Percentiles rank a stretch among this genome's conserved stretches.
Evolutionary conservation across 148 eudicot genomes (phyloP).

Genomic region (Persicaria tinctoria): DNA sequence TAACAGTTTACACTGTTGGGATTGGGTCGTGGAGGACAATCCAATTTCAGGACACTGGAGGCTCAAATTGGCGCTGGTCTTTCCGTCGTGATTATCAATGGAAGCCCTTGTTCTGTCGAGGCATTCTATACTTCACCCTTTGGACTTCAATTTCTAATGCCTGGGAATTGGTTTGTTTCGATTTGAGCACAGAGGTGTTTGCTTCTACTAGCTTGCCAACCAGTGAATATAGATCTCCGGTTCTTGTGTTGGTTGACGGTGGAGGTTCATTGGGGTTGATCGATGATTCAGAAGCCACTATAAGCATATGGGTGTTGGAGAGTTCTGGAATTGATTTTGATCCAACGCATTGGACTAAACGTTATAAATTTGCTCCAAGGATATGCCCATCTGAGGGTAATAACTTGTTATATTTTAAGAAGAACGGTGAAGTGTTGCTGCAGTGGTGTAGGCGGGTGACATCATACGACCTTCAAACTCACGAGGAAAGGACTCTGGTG

Average conservation of each 20-base stretch:
- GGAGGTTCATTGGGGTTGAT: neutral
- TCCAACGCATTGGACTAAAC: neutral
- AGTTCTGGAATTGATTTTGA: neutral
- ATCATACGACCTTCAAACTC: neutral
- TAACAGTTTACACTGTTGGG: neutral
- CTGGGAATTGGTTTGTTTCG: neutral
- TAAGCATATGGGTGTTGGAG: constrained; percentile 1
- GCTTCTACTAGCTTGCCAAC: neutral
- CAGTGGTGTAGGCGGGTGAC: neutral
- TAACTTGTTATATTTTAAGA: neutral
- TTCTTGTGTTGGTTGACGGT: neutral
- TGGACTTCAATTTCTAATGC: neutral
- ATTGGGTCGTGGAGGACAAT: neutral
- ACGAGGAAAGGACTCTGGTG: neutral
- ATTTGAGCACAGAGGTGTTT: neutral
- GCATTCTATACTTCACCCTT: neutral
- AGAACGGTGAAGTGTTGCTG: neutral
- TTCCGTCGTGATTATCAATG: neutral
- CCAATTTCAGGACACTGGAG: neutral
- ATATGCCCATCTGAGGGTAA: neutral
- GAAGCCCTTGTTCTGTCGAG: neutral
- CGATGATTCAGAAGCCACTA: neutral
- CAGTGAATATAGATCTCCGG: neutral
- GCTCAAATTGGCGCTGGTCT: neutral
- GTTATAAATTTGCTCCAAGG: neutral